Evolutionary conservation across 371 early-diverging fungal genomes (phyloP).

Genomic region (Mortierella sp.): DNA sequence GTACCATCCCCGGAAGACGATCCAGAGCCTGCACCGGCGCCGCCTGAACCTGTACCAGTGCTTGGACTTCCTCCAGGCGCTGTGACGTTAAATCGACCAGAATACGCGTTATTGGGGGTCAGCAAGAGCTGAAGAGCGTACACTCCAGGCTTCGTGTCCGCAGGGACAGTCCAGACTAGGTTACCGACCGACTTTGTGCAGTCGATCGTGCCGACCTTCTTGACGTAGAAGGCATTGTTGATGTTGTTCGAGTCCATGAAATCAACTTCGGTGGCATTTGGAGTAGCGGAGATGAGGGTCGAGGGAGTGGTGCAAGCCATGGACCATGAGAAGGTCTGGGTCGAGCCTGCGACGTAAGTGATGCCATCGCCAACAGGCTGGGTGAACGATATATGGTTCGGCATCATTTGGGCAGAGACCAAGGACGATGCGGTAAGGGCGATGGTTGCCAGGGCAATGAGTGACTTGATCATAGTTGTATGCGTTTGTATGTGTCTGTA

Average conservation of each 20-base stretch:
- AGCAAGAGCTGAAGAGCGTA: constrained; percentile 58
- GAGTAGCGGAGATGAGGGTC: constrained; percentile 36
- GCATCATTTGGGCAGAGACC: constrained; percentile 26
- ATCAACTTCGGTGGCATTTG: constrained; percentile 50
- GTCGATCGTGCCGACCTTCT: constrained; percentile 53
- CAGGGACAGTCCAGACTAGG: constrained; percentile 64
- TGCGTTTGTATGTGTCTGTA: no score
- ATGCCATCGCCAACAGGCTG: constrained; percentile 52
- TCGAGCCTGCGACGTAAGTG: constrained; percentile 47
- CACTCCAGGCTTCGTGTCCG: constrained; percentile 63
- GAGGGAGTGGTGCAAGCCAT: constrained; percentile 40
- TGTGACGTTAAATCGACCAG: constrained; percentile 49
- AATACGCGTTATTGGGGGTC: constrained; percentile 50
- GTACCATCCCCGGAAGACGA: no score
- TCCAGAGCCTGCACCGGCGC: not conserved
- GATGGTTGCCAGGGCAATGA: constrained; percentile 19
- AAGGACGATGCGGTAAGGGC: constrained; percentile 9
- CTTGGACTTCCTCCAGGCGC: constrained; percentile 2
- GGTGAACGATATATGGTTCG: constrained; percentile 46
- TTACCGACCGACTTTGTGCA: constrained; percentile 50
- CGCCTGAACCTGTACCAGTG: not conserved
- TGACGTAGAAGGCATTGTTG: constrained; percentile 52
- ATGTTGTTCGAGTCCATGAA: constrained; percentile 56
- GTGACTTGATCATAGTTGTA: constrained; percentile 42
- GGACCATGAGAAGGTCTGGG: constrained; percentile 53